Conservation (phyloP, 108 stramenopile species). For the Cyclostephanos tholiformis region DNA sequence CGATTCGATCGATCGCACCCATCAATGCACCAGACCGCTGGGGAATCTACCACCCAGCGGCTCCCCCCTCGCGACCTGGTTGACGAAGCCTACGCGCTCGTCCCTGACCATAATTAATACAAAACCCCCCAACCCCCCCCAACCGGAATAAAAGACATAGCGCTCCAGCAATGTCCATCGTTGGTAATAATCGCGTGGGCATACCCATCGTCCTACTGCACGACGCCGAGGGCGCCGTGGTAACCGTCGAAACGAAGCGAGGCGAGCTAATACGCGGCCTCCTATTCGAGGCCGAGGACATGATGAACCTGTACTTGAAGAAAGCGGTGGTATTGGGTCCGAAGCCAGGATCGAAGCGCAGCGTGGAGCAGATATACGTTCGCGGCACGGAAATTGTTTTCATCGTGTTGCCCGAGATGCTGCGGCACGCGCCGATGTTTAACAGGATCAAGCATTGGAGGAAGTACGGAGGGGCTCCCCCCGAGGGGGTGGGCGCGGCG, state of each 20-base stretch:
- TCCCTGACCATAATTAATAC: too few species aligned
- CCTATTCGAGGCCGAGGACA: slow-evolving; percentile 89
- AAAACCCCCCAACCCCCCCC: too few species aligned
- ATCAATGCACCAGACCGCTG: too few species aligned
- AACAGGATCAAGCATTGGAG: slow-evolving; percentile 89
- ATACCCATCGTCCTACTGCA: slow-evolving; percentile 90
- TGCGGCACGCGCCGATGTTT: slow-evolving; percentile 91
- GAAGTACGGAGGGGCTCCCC: slow-evolving; percentile 89
- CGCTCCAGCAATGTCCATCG: slow-evolving; percentile 84
- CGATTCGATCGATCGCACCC: too few species aligned
- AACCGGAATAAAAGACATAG: too few species aligned
- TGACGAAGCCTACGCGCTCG: too few species aligned
- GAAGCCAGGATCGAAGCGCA: slow-evolving; percentile 66
- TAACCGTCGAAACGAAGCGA: slow-evolving; percentile 85
- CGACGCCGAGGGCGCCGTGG: slow-evolving; percentile 85
- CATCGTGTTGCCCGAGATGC: slow-evolving; percentile 84
- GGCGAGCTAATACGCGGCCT: slow-evolving; percentile 85
- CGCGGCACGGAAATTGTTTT: slow-evolving; percentile 85
- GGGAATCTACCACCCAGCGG: too few species aligned
- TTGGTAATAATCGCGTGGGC: slow-evolving; percentile 89
- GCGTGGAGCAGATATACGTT: slow-evolving; percentile 77
- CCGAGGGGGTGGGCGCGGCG: slow-evolving; percentile 87
- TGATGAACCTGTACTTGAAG: slow-evolving; percentile 90
- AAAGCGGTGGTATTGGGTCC: slow-evolving; percentile 72
- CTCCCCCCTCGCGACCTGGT: too few species aligned